Evolutionary conservation across 139 green algal genomes (phyloP), one percentile per base, ranked within the genome.

Genomic region (Dunaliella sp.): DNA sequence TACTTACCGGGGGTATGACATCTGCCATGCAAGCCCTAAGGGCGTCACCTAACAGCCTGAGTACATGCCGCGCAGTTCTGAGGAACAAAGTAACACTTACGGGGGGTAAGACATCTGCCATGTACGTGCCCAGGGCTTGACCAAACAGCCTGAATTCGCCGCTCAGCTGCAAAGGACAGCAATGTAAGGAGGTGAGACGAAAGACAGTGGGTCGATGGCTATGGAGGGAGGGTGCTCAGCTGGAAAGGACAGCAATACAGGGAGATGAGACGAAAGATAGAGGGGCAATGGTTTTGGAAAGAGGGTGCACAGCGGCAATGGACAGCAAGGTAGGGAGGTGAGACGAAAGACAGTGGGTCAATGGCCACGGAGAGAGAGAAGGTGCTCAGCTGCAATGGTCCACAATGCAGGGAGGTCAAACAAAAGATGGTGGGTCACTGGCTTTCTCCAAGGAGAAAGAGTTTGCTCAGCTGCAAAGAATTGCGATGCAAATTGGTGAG

Each of bases 111-210:
- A 87, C 7, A 22, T 78, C 38, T 36, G 84, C 84, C 38, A 87
- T 80, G 76, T 87, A 84, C 22, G 84, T 87, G 38, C 75, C 34
- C 37, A 87, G 84, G 3, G 80, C 36, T 22, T 87, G 59, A 1
- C 78, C 75, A 22, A 84, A 35, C 34, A 84, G 38, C 22, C 81
- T 72, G 25, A 84, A 77, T 35, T 83, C 90, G 88, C 91, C 36
- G 92, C 87, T 82, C 91, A 88, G 77, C 72, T 84, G 57, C 88
- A 89, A 3, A 89, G 3, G 26, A 35, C 58, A 74, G 58, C 58
- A 21, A 21, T 74, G 58, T 21, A 21, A 21, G 24, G 58, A 21
- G 58, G 58, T 24, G 24, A 24, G 58, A n/a, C 22, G 22, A 74
- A 24, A 21, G 58, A 21, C 58, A 21, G 58, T 24, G 24, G 58